These are phyloP conservation scores for Phytophthora uliginosa DNA, from an alignment of 352 stramenopile genomes.

Conservation along the genomic window DNA sequence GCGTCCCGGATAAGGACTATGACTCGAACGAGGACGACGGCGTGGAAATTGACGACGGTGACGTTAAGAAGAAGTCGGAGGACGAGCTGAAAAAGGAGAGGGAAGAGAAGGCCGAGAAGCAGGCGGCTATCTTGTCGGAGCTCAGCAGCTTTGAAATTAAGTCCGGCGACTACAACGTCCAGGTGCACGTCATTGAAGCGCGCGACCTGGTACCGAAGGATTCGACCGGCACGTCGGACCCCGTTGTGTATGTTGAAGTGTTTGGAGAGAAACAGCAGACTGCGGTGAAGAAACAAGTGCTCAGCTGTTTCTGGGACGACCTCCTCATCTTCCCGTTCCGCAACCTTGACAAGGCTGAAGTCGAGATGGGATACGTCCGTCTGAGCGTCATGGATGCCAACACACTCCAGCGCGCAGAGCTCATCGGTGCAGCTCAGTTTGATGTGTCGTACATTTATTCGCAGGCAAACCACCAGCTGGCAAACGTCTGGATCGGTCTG, in stretches of 20 bases:
- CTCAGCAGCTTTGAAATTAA: conserved; percentile 89
- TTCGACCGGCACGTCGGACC: conserved; percentile 90
- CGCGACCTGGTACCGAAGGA: conserved; percentile 91
- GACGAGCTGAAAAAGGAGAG: conserved; percentile 80
- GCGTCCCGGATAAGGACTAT: conserved; percentile 76
- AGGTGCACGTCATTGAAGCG: conserved; percentile 93
- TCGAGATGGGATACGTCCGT: conserved; percentile 88
- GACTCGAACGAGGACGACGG: conserved; percentile 80
- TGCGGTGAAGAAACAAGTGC: conserved; percentile 84
- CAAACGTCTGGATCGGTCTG: conserved; percentile 92
- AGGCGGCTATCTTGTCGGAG: conserved; percentile 79
- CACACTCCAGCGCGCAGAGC: conserved; percentile 86
- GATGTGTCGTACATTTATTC: conserved; percentile 92
- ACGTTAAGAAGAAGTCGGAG: conserved; percentile 61
- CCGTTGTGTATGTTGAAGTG: conserved; percentile 92
- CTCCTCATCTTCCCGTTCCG: conserved; percentile 82
- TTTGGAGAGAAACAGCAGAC: conserved; percentile 90
- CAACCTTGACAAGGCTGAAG: conserved; percentile 80
- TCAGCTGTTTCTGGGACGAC: conserved; percentile 91
- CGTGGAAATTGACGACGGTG: conserved; percentile 60
- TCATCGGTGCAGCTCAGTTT: conserved; percentile 91
- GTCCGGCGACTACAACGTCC: conserved; percentile 89
- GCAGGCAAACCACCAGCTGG: conserved; percentile 88
- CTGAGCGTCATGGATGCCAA: conserved; percentile 91
- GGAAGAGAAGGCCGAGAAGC: conserved; percentile 79